A percentile compares a stretch with the other conserved stretches of the same genome.
phyloP scores from a whole-genome alignment of 768 basidiomycete genomes.

The Lenzites betulinus region DNA sequence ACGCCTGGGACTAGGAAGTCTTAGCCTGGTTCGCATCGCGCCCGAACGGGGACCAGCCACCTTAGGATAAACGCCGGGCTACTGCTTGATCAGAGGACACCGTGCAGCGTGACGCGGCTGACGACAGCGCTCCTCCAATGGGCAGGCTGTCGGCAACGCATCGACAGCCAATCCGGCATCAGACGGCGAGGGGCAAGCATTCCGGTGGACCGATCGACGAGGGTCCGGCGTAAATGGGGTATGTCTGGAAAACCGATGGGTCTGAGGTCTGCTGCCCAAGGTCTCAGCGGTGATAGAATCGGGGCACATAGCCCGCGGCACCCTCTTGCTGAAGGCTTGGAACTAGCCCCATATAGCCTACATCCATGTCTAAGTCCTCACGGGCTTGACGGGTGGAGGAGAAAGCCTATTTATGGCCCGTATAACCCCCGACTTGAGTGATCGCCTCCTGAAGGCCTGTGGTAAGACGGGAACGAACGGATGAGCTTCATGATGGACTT shows the following conservation, averaged over 20 bases:
- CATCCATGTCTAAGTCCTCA: background rate
- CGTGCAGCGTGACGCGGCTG: background rate
- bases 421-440: background rate
- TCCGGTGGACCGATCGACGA: conserved; percentile 3
- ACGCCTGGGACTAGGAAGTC: background rate
- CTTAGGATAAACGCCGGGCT: conserved; percentile 15
- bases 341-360: conserved; percentile 5
- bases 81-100: background rate
- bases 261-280: no score
- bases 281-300: conserved; percentile 9
- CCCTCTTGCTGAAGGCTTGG: conserved; percentile 1
- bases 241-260: conserved; percentile 7
- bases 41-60: conserved; percentile 7
- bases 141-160: background rate
- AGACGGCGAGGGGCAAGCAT: background rate
- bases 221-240: conserved; percentile 3
- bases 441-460: background rate
- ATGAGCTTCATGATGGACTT: no score
- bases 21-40: conserved; percentile 10
- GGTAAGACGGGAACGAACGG: background rate
- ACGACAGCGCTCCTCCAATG: background rate
- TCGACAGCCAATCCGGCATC: background rate
- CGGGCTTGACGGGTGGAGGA: background rate
- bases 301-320: conserved; percentile 3
- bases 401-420: background rate